Evolutionary conservation across 768 basidiomycete genomes (phyloP), one percentile per base, ranked within the genome.

Genomic region (Paxillus involutus): DNA sequence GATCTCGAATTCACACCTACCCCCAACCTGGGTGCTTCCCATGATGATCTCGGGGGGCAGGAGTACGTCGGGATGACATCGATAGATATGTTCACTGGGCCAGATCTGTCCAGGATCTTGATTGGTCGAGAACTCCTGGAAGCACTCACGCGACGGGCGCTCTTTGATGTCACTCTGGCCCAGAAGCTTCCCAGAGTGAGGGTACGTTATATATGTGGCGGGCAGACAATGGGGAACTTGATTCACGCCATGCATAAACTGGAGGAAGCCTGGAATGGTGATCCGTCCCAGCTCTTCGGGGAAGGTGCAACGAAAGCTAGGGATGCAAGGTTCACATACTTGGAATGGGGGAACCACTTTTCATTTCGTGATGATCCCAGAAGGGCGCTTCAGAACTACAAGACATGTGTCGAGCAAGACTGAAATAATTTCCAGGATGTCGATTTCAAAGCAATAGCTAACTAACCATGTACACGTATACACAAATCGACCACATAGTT

Each of bases 281-380:
- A 43, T 10, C 53, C 47, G 12, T 43, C 40, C 2, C 26, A 17
- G 14, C 37, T 44, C 11, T 54, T 42, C 19, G 53, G 47, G 9
- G 26, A 47, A 16, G 32, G 41, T 17, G 53, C 53, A 37, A 39
- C 47, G 53, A 48, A 42, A 30, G 47, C 53, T 16, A 54, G 47
- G 26, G 47, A 47, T 2, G 21, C 47, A 36, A 42, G 47, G 32
- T 30, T 54, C 14, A 33, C 21, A 19, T 48, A 48, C 14, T 19
- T 54, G 40, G 46, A 42, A 11, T 32, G 35, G 21, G 53, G 53
- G 12, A 54, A 54, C 40, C 53, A 54, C 19, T 12, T 54, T 54
- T 26, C 29, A 43, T 21, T 54, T 49, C 32, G 47, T 46, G 47
- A 49, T n/a, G 41, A 54, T 14, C 53, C 53, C 29, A 16, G 32